These are phyloP conservation scores for Penicillium soppii DNA, from an alignment of 495 filamentous ascomycete species.

Conservation along the genomic window DNA sequence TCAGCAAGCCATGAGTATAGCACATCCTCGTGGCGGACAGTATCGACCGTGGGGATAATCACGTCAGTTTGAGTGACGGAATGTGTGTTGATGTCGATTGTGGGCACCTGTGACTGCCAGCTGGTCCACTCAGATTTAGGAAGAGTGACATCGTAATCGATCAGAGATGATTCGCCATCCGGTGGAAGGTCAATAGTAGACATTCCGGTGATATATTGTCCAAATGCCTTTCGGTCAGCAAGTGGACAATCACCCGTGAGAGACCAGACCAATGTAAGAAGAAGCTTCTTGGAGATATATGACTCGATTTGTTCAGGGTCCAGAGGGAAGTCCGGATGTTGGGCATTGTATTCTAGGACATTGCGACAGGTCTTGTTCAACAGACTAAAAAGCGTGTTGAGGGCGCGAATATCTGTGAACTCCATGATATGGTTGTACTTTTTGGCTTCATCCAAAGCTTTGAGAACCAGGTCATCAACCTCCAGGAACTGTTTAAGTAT, in stretches of 20 bases:
- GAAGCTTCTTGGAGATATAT: conserved; percentile 87
- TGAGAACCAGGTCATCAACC: conserved; percentile 71
- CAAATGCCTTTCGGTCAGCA: conserved; percentile 81
- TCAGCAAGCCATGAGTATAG: conserved; percentile 98
- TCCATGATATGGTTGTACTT: conserved; percentile 96
- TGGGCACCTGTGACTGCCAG: conserved; percentile 93
- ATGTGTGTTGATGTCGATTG: conserved; percentile 95
- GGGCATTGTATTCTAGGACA: conserved; percentile 90
- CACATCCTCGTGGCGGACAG: conserved; percentile 94
- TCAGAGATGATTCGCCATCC: conserved; percentile 76
- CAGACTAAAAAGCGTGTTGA: conserved; percentile 92
- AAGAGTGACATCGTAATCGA: conserved; percentile 89
- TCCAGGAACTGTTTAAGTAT: conserved; percentile 73
- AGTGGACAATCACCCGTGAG: conserved; percentile 94
- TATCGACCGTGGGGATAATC: conserved; percentile 96
- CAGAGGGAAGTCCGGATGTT: conserved; percentile 91
- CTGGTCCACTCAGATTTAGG: conserved; percentile 83
- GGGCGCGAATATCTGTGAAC: conserved; percentile 82
- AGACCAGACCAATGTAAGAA: conserved; percentile 90
- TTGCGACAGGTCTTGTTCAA: conserved; percentile 90
- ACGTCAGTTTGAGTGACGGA: conserved; percentile 96
- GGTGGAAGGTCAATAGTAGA: conserved; percentile 80
- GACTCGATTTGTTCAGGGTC: conserved; percentile 84
- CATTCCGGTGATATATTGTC: conserved; percentile 73
- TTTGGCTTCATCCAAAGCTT: conserved; percentile 72